Evolutionary conservation across 164 flowering plant genomes (phyloP), one percentile per base, ranked within the genome.

Genomic region (Santalum album): DNA sequence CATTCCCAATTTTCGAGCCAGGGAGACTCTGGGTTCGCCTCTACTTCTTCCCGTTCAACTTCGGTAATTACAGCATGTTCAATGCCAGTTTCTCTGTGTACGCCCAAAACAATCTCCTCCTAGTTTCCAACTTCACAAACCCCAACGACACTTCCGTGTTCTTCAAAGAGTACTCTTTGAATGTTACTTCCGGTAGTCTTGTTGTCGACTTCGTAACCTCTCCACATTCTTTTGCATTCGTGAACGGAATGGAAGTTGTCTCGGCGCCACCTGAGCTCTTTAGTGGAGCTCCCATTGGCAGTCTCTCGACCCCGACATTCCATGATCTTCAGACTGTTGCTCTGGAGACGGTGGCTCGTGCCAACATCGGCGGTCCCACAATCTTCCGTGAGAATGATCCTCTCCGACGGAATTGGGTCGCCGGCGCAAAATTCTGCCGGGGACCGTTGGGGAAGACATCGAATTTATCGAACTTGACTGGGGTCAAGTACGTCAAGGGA

Each of bases 361-460:
- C 86, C 2, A 90, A 87, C 43, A 82, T 90, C 80, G 97, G 97
- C 22, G 98, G 96, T 10, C 77, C 87, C 1, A 24, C 34, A 1
- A 73, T 90, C 6, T 29, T 83, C 0, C 58, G 64, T 43, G 54
- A 35, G 21, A 83, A 85, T 45, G 98, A 90, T 56, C 70, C 96
- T 1, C 77, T 90, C 22, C 62, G 80, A 64, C 54, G 98, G 64
- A 87, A 78, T 25, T 90, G 98, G 98, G 69, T 74, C 21, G 67
- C 80, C 15, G 96, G 87, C 57, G 38, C 56, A 10, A 54, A 26
- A 1, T 90, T 73, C 56, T 32, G 36, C 36, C 36, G 10, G 36
- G 0, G 34, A 3, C 34, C 4, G 9, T 29, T 9, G 34, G 34
- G 9, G 9, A 3, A 29, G 34, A 29, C 34, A 9, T 29, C 34